Evolutionary conservation across 2,329 filamentous ascomycete species (phyloP), one percentile per base, ranked within the genome.

Genomic region (Rhynchosporium graminicola): DNA sequence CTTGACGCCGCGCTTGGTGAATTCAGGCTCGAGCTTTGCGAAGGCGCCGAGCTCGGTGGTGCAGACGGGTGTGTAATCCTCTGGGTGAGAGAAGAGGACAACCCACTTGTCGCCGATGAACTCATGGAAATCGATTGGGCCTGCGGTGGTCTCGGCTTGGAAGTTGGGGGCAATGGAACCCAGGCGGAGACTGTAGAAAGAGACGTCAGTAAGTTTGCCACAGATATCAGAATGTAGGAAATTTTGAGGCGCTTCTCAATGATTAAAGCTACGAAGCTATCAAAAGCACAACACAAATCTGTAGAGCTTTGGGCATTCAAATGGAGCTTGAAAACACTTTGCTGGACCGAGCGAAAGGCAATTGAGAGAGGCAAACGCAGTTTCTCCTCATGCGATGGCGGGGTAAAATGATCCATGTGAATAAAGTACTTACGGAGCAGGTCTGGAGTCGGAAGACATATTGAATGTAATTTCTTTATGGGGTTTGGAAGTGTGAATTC

Each of bases 31-130:
- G 67, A 97, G 83, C 80, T 93, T 95, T 71, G 92, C 90, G 73
- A 97, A 96, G 64, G 92, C 92, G 67, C 92, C 93, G 66, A 97
- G 88, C 81, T 97, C 93, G 60, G 92, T 97, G 68, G 93, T 97
- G 84, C 93, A 97, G 64, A 97, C 93, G 60, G 93, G 93, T 1
- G 93, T 97, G 83, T 91, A 97, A 79, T 97, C 93, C 77, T 88
- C 89, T 3, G 91, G 91, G 80, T 94, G 91, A 38, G 88, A 92
- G 82, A 95, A 94, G 71, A 95, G 82, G 68, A 95, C 85, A 63
- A 88, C 86, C 91, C 91, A 94, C 73, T 83, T 88, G 80, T 89
- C 82, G 73, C 87, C 88, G 68, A 93, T 84, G 80, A 89, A 93
- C 77, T 92, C 83, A 78, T 93, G 89, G 81, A 94, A 92, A 79